Evolutionary conservation across 2,329 filamentous ascomycete genomes (phyloP).

Genomic region (Aspergillus sp.): DNA sequence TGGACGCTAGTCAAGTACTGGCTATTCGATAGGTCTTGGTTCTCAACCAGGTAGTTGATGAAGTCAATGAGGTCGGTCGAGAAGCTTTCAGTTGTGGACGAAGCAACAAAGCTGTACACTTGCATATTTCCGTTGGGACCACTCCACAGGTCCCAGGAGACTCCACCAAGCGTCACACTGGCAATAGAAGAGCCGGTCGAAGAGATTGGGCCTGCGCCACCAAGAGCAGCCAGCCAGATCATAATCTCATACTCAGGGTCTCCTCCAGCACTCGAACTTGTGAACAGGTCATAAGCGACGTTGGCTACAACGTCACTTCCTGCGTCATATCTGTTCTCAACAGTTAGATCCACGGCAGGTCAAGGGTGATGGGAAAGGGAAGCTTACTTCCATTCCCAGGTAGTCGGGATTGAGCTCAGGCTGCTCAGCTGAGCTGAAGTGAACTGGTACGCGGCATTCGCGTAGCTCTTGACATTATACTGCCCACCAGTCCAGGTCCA

Average conservation of each 20-base stretch:
- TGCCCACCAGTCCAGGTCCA: slow-evolving; percentile 47
- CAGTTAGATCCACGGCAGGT: slow-evolving; percentile 1
- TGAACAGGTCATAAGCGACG: slow-evolving; percentile 64
- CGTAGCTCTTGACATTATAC: slow-evolving; percentile 48
- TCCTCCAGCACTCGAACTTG: slow-evolving; percentile 47
- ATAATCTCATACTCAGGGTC: slow-evolving; percentile 62
- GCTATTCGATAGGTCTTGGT: slow-evolving; percentile 32
- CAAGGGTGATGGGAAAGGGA: not conserved
- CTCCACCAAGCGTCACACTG: slow-evolving; percentile 54
- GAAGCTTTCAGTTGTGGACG: slow-evolving; percentile 51
- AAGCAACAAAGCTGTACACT: slow-evolving; percentile 62
- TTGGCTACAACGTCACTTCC: slow-evolving; percentile 54
- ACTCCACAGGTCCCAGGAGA: slow-evolving; percentile 58
- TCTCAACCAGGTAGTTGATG: slow-evolving; percentile 54
- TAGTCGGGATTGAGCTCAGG: slow-evolving; percentile 45
- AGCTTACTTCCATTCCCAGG: slow-evolving; percentile 46
- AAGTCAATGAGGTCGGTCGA: slow-evolving; percentile 59
- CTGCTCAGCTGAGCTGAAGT: slow-evolving; percentile 32
- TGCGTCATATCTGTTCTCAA: slow-evolving; percentile 45
- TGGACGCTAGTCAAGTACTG: slow-evolving; percentile 56
- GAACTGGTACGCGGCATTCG: slow-evolving; percentile 44
- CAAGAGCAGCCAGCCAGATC: slow-evolving; percentile 63
- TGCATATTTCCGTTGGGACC: slow-evolving; percentile 59
- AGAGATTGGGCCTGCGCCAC: slow-evolving; percentile 58
- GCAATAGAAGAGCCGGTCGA: slow-evolving; percentile 52